These are phyloP conservation scores for Circinella minor DNA, from an alignment of 371 early-diverging fungal genomes.

Conservation along the genomic window DNA sequence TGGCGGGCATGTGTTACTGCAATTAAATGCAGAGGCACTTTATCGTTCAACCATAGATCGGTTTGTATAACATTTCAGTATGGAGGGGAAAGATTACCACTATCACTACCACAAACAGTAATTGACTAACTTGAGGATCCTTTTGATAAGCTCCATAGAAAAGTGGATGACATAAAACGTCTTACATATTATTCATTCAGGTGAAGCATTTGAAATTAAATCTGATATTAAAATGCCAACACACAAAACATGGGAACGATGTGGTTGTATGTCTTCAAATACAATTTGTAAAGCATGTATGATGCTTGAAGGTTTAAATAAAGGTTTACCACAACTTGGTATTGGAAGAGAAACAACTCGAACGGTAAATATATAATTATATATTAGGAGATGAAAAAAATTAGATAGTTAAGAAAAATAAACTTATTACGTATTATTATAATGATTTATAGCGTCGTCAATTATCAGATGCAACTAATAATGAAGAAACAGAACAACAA, in stretches of 20 bases:
- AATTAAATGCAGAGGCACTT: too few relatives aligned
- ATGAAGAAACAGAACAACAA: conserved; percentile 5
- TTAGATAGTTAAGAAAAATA: not conserved
- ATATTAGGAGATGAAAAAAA: not conserved
- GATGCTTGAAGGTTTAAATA: conserved; percentile 91
- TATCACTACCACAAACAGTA: too few relatives aligned
- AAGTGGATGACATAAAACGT: too few relatives aligned
- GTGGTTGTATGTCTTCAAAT: conserved; percentile 95
- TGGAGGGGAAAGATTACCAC: too few relatives aligned
- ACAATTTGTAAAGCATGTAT: conserved; percentile 94
- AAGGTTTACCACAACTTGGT: conserved; percentile 80
- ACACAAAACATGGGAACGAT: conserved; percentile 80
- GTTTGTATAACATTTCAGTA: too few relatives aligned
- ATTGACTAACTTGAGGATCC: too few relatives aligned
- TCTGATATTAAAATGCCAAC: conserved; percentile 70
- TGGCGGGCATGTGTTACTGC: too few relatives aligned
- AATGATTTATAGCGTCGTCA: conserved; percentile 33
- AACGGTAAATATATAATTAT: conserved; percentile 31
- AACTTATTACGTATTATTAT: too few relatives aligned
- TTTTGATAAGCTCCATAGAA: too few relatives aligned
- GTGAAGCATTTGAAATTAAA: conserved; percentile 86
- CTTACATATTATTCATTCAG: conserved; percentile 92
- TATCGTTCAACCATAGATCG: too few relatives aligned
- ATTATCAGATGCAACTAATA: conserved; percentile 15
- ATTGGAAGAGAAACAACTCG: conserved; percentile 53